These are phyloP conservation scores for Dendrobium chrysotoxum DNA, from an alignment of 106 monocot species.

Conservation along the genomic window DNA sequence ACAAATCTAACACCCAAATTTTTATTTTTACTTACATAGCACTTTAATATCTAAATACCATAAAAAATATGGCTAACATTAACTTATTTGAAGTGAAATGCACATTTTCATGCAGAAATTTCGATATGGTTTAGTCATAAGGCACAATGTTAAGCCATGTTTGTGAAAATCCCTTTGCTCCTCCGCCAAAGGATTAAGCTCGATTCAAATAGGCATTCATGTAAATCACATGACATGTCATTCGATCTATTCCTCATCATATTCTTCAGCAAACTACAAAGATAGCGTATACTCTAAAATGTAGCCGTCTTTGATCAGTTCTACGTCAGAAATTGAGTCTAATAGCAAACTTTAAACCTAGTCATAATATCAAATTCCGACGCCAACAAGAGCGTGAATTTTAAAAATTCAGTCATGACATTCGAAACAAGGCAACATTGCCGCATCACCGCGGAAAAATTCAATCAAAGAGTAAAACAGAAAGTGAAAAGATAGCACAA, in stretches of 20 bases:
- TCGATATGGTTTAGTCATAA: too few relatives aligned
- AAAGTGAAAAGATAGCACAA: background rate
- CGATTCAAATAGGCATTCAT: background rate
- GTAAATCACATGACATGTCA: background rate
- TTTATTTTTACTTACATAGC: too few relatives aligned
- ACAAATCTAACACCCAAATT: too few relatives aligned
- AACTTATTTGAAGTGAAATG: too few relatives aligned
- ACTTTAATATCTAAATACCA: too few relatives aligned
- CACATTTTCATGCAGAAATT: too few relatives aligned
- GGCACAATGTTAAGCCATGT: background rate
- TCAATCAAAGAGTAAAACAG: background rate
- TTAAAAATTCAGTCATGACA: background rate
- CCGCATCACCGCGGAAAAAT: background rate
- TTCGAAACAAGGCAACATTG: conserved; percentile 5
- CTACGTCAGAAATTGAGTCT: background rate
- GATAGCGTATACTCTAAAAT: background rate
- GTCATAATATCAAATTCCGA: background rate
- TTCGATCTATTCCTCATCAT: background rate
- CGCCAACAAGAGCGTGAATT: background rate
- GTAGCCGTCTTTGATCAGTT: background rate
- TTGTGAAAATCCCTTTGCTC: background rate
- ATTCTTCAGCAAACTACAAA: background rate
- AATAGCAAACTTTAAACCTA: background rate
- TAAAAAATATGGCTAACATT: too few relatives aligned
- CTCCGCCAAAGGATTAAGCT: background rate